phyloP scores from a whole-genome alignment of 2,329 filamentous ascomycete species.

The Cercospora sojina region DNA sequence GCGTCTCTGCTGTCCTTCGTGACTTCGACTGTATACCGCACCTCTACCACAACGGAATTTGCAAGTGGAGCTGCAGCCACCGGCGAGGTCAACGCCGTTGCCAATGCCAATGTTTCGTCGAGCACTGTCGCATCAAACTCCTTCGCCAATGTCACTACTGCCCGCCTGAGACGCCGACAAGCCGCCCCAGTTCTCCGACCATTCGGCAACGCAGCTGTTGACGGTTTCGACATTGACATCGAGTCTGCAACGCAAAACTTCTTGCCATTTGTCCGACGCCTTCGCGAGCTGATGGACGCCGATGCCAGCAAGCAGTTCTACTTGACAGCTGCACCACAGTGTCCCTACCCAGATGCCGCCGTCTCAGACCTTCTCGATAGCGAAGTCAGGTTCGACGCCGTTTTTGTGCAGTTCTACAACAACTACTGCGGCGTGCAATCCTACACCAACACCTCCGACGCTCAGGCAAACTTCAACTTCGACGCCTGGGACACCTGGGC shows the following conservation, averaged over 20 bases:
- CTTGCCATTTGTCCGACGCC: slow-evolving; percentile 48
- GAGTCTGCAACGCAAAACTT: slow-evolving; percentile 62
- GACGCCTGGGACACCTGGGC: slow-evolving; percentile 47
- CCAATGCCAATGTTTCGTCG: not conserved
- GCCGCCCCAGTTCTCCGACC: slow-evolving; percentile 54
- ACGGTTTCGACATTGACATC: slow-evolving; percentile 78
- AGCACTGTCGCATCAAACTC: slow-evolving; percentile 7
- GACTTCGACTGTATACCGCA: not conserved
- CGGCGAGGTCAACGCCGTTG: not conserved
- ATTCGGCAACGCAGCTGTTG: slow-evolving; percentile 64
- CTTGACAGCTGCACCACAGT: slow-evolving; percentile 44
- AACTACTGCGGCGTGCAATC: slow-evolving; percentile 47
- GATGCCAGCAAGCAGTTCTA: slow-evolving; percentile 46
- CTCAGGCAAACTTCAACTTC: slow-evolving; percentile 55
- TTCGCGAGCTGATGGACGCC: slow-evolving; percentile 36
- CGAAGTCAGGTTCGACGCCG: slow-evolving; percentile 59
- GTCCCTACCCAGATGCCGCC: slow-evolving; percentile 41
- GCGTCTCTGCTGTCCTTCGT: not conserved
- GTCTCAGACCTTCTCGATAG: slow-evolving; percentile 47
- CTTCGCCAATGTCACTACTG: not conserved
- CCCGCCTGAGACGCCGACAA: not conserved
- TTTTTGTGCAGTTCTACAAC: slow-evolving; percentile 49
- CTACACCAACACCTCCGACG: slow-evolving; percentile 32
- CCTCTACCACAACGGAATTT: not conserved
- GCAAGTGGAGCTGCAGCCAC: not conserved